Conservation (phyloP, 148 eudicot species). For the Euryodendron excelsum region DNA sequence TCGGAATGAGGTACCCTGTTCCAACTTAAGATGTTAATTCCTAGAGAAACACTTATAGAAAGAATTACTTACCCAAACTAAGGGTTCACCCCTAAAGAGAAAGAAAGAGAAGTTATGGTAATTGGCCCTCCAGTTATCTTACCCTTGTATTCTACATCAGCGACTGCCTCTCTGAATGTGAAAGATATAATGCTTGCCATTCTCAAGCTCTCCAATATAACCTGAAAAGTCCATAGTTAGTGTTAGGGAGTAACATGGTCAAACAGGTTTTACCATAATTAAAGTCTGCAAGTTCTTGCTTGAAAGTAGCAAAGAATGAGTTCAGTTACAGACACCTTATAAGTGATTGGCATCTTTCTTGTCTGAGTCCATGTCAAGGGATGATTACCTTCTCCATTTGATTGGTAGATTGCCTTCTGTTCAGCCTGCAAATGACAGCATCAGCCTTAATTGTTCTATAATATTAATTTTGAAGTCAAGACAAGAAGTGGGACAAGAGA, state of each 20-base stretch:
- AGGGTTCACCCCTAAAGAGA: too few relatives aligned
- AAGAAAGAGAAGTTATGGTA: too few relatives aligned
- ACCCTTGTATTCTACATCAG: conserved; percentile 62
- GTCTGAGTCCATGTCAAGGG: conserved; percentile 51
- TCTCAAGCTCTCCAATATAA: conserved; percentile 50
- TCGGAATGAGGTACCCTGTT: conserved; percentile 59
- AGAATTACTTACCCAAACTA: background rate
- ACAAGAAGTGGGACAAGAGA: conserved; percentile 4
- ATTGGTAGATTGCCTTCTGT: conserved; percentile 35
- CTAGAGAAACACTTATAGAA: background rate
- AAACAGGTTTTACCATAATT: background rate
- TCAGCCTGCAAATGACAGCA: conserved; percentile 36
- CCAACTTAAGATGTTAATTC: background rate
- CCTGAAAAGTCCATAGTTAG: conserved; percentile 28
- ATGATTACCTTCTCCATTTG: conserved; percentile 30
- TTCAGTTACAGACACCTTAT: too few relatives aligned
- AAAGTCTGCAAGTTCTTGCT: background rate
- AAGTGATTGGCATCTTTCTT: conserved; percentile 48
- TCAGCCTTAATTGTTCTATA: background rate
- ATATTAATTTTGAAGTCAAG: background rate
- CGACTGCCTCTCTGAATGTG: conserved; percentile 56
- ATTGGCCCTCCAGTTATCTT: background rate
- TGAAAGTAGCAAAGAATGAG: background rate
- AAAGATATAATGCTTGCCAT: conserved; percentile 62
- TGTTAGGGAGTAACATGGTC: too few relatives aligned